Evolutionary conservation across 169 alveolate genomes (phyloP), one percentile per base, ranked within the genome.

Genomic region (Plasmodium reichenowi): DNA sequence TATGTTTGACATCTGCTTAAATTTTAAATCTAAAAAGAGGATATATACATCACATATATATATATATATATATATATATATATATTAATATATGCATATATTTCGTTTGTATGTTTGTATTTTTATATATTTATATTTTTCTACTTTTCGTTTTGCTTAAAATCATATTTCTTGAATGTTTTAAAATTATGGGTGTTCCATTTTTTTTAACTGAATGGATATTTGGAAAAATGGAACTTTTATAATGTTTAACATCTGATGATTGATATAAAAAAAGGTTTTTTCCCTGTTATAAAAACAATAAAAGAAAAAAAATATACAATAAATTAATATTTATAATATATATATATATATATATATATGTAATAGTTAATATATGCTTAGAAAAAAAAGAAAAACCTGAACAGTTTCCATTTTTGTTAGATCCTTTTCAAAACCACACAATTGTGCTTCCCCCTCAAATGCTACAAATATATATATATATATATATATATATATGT

Each of bases 81-180:
- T 52, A 52, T 12, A 52, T 52, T 24, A 24, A 52, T 52, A 52
- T 52, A 54, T 38, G 6, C 5, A 2, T 38, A 38, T 38, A 38
- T 38, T 38, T 5, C 47, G 9, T 38, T 5, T 38, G 5, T 38
- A 38, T 38, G 9, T 38, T 38, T 38, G 0, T 12, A 15, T 59
- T 17, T 62, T 24, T 62, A 10, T 62, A 8, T 7, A 24, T 22
- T 22, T 5, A 62, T 20, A 62, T 17, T 47, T 17, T 38, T 43
- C 38, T 83, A 83, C 91, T 83, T 83, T 58, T 83, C 59, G 58
- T 20, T 63, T 83, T 71, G 86, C 85, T 83, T n/a, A 83, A 50
- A 26, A 83, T 56, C 91, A 83, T 83, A 68, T 83, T 83, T 70
- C 47, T 71, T 38, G 91, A 67, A 20, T 83, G 91, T 13, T 70